These are phyloP conservation scores for Dendrobium chrysotoxum DNA, from an alignment of 106 monocot species.

Conservation along the genomic window DNA sequence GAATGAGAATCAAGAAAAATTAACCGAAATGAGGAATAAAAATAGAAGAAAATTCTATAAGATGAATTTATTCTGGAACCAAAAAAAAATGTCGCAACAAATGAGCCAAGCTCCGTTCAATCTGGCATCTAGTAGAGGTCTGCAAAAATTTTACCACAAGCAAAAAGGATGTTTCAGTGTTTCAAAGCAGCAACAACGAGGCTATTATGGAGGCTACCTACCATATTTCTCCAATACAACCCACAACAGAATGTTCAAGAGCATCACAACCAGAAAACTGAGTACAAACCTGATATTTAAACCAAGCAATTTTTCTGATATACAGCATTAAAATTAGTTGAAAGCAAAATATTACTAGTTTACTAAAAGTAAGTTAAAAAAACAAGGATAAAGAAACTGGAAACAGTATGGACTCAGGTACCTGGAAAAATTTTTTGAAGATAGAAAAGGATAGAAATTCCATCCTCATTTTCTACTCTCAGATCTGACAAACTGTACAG, in stretches of 20 bases:
- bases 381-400: neutral
- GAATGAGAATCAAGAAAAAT: neutral
- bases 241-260: neutral
- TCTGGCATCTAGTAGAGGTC: neutral
- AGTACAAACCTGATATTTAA: neutral
- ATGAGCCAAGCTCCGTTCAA: neutral
- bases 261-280: neutral
- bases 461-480: slow-evolving; percentile 86
- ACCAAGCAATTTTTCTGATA: neutral
- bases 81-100: neutral
- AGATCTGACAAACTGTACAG: slow-evolving; percentile 81
- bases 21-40: neutral
- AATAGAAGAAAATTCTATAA: neutral
- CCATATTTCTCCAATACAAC: neutral
- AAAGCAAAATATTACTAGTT: neutral
- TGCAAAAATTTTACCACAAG: neutral
- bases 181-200: neutral
- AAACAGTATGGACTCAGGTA: slow-evolving; percentile 13
- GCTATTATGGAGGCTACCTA: neutral
- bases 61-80: neutral
- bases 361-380: neutral
- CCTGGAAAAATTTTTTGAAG: slow-evolving; percentile 99
- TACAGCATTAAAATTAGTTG: neutral
- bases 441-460: slow-evolving; percentile 92
- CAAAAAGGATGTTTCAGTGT: neutral